Percentiles rank a stretch among this genome's conserved stretches.
Conservation (phyloP, 208 protist species). For the Phytomonas sp. region DNA sequence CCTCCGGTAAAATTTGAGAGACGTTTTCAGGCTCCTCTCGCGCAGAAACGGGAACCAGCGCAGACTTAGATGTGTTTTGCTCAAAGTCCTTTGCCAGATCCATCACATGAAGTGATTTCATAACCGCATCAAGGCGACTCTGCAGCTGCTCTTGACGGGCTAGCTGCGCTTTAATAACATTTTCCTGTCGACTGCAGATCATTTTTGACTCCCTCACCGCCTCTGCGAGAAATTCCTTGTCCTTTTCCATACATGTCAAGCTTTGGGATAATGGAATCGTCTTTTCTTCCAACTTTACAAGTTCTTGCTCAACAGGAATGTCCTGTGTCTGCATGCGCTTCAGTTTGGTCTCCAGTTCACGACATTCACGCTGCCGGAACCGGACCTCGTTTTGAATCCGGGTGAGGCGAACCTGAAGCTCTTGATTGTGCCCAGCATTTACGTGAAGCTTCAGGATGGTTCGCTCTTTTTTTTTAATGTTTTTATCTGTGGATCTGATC, state of each 20-base stretch:
- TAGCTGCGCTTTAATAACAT: slow-evolving; percentile 71
- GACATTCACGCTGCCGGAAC: slow-evolving; percentile 57
- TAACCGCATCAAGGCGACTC: slow-evolving; percentile 58
- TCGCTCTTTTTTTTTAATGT: slow-evolving; percentile 71
- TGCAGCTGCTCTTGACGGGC: slow-evolving; percentile 79
- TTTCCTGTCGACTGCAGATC: slow-evolving; percentile 64
- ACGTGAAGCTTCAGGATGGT: slow-evolving; percentile 34
- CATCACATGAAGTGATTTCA: slow-evolving; percentile 73
- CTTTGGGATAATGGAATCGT: slow-evolving; percentile 22
- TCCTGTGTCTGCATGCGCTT: slow-evolving; percentile 41
- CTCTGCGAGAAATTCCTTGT: slow-evolving; percentile 67
- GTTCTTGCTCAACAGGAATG: slow-evolving; percentile 29
- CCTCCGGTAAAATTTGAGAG: slow-evolving; percentile 59
- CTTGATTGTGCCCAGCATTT: slow-evolving; percentile 29
- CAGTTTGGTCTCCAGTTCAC: slow-evolving; percentile 48
- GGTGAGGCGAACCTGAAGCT: slow-evolving; percentile 41
- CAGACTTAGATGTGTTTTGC: slow-evolving; percentile 60
- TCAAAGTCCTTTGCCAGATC: slow-evolving; percentile 72
- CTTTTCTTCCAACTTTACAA: slow-evolving; percentile 36
- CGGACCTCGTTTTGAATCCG: slow-evolving; percentile 65
- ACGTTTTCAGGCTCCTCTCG: slow-evolving; percentile 76
- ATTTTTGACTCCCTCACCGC: slow-evolving; percentile 58
- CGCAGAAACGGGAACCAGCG: slow-evolving; percentile 56
- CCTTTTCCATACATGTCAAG: slow-evolving; percentile 56
- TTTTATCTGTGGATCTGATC: slow-evolving; percentile 37